phyloP scores from a whole-genome alignment of 352 stramenopile genomes.

The Halophytophthora batemanensis region DNA sequence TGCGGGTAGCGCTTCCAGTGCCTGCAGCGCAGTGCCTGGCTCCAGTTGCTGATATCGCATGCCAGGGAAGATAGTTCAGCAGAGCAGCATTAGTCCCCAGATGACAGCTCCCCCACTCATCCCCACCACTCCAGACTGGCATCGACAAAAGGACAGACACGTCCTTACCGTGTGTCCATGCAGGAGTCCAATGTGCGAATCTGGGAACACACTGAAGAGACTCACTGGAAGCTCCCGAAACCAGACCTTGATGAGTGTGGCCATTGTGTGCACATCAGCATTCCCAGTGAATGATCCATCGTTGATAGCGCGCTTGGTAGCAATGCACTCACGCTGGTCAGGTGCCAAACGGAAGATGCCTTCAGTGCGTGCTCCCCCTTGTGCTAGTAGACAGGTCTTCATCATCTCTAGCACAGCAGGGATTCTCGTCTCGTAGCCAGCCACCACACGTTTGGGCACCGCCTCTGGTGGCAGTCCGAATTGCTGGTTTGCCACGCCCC shows the following conservation, averaged over 20 bases:
- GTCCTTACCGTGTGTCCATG: conserved; percentile 40
- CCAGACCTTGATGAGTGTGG: conserved; percentile 86
- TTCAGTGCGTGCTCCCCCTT: conserved; percentile 45
- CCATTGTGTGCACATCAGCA: conserved; percentile 71
- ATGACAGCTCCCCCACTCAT: background rate
- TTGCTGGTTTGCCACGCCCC: conserved; percentile 64
- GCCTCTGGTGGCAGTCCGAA: conserved; percentile 69
- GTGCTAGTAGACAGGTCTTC: conserved; percentile 46
- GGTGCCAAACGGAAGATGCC: conserved; percentile 81
- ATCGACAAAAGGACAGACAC: too few relatives aligned
- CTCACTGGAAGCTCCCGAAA: conserved; percentile 77
- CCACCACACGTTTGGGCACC: conserved; percentile 53
- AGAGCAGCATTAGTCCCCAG: background rate
- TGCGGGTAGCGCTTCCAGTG: conserved; percentile 31
- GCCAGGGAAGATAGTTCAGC: background rate
- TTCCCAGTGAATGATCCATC: conserved; percentile 55
- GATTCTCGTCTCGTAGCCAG: conserved; percentile 62
- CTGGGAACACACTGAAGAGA: conserved; percentile 62
- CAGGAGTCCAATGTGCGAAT: conserved; percentile 54
- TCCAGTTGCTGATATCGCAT: conserved; percentile 28
- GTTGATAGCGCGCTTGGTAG: conserved; percentile 70
- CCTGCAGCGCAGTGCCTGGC: conserved; percentile 24
- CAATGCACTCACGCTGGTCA: conserved; percentile 51
- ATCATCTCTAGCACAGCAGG: conserved; percentile 79
- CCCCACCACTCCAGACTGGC: too few relatives aligned